These are phyloP conservation scores for Rhodotorula graminis DNA, from an alignment of 768 basidiomycete genomes.

Conservation along the genomic window DNA sequence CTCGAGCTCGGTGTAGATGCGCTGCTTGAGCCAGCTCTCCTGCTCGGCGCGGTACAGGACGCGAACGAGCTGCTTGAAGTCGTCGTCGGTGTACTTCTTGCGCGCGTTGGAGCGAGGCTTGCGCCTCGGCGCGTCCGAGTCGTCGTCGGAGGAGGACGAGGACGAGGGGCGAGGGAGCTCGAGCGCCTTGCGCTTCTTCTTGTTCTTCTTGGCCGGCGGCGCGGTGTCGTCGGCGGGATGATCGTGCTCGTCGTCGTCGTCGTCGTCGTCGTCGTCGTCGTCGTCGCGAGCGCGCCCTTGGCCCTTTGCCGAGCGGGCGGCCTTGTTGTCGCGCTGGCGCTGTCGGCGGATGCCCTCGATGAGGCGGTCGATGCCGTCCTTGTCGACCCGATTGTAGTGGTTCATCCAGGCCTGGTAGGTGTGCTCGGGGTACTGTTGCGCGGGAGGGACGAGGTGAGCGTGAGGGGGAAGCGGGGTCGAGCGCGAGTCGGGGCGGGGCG, in stretches of 20 bases:
- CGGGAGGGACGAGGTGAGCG: too few species aligned
- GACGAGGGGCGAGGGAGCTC: neutral
- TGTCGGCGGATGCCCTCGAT: neutral
- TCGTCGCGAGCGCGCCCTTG: neutral
- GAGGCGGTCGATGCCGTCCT: neutral
- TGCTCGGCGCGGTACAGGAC: neutral
- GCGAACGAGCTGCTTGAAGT: neutral
- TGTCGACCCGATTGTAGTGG: conserved; percentile 5
- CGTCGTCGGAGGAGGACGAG: neutral
- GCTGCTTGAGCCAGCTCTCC: neutral
- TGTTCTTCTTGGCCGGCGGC: neutral
- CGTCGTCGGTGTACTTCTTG: neutral
- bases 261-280: neutral
- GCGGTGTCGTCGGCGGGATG: too few species aligned
- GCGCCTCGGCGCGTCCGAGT: neutral
- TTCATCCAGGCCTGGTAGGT: neutral
- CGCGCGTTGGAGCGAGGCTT: neutral
- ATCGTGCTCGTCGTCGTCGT: too few species aligned
- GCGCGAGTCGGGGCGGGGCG: too few species aligned
- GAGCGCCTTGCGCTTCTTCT: neutral
- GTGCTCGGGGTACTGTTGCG: neutral
- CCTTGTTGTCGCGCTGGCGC: neutral
- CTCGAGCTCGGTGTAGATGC: neutral
- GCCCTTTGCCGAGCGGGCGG: neutral
- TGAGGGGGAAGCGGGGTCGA: neutral